Conservation (phyloP, 371 early-diverging fungal genomes). For the Mucor irregularis region DNA sequence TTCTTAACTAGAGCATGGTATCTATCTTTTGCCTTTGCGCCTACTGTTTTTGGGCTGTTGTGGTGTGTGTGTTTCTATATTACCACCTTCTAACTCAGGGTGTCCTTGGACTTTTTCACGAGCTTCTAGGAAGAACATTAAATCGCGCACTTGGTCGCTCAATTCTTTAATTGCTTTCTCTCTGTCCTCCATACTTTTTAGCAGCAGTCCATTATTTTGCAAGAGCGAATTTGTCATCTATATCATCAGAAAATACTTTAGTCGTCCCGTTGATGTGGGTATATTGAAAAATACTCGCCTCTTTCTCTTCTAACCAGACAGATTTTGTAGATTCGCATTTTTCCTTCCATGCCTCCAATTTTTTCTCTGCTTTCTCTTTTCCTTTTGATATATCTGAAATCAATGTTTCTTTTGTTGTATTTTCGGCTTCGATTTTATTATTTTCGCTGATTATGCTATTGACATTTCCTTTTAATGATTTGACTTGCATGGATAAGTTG, state of each 20-base stretch:
- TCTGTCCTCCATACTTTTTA: slow-evolving; percentile 16
- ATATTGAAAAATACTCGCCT: slow-evolving; percentile 23
- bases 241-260: neutral
- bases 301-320: slow-evolving; percentile 28
- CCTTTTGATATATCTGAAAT: slow-evolving; percentile 5
- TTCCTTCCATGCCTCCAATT: slow-evolving; percentile 24
- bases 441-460: slow-evolving; percentile 13
- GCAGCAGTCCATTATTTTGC: slow-evolving; percentile 19
- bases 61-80: slow-evolving; percentile 20
- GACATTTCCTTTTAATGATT: slow-evolving; percentile 4
- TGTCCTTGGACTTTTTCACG: slow-evolving; percentile 27
- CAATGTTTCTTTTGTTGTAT: neutral
- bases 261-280: no score
- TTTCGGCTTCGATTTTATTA: slow-evolving; percentile 6
- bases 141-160: slow-evolving; percentile 36
- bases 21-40: slow-evolving; percentile 10
- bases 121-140: slow-evolving; percentile 41
- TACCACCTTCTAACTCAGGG: slow-evolving; percentile 32
- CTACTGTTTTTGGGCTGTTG: neutral
- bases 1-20: neutral
- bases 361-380: slow-evolving; percentile 22
- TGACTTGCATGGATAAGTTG: slow-evolving; percentile 24
- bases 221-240: slow-evolving; percentile 24
- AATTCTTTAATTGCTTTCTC: slow-evolving; percentile 29
- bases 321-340: slow-evolving; percentile 16